Evolutionary conservation across 1,284 basidiomycete species (phyloP), one percentile per base, ranked within the genome.

Genomic region (Naganishia albida): DNA sequence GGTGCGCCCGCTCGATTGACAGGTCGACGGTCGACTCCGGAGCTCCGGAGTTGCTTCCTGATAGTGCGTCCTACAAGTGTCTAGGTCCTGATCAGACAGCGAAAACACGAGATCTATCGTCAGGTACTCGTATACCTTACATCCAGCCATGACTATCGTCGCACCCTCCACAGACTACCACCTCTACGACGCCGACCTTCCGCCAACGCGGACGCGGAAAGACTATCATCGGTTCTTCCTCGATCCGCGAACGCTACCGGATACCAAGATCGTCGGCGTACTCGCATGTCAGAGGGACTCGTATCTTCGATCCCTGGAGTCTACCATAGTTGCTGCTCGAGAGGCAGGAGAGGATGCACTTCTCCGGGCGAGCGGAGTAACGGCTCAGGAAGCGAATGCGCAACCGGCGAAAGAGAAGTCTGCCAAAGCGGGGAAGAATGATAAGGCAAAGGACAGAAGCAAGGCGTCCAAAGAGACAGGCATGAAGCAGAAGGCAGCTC

Each of bases 231-330:
- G 77, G 18, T 68, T 78, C 42, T 73, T 77, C 59, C 77, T 80
- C 56, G 76, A 80, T 62, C 73, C 77, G 1, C 55, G 70, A 13
- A 65, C 70, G 12, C 63, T 78, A 13, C 76, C 76, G 0, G 62
- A 67, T 10, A 74, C 74, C 63, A 70, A 74, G 7, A 80, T 78
- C 67, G 79, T 80, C 44, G 79, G 79, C 2, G 69, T 80, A 15
- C 70, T 80, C 20, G 78, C 78, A 18, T 80, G 79, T 69, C 79
- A 80, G 70, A 76, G 78, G 48, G 79, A 80, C 66, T 77, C 78
- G 1, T 72, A 78, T 6, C 72, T 79, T 2, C 73, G 72, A 7
- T 63, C 49, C 0, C 68, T 80, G 3, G 64, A 62, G 7, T 74
- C 77, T 2, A 70, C 59, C 12, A 64, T 80, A 34, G 54, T 71